Evolutionary conservation across 495 filamentous ascomycete species (phyloP), one percentile per base, ranked within the genome.

Genomic region (Xylaria intraflava): DNA sequence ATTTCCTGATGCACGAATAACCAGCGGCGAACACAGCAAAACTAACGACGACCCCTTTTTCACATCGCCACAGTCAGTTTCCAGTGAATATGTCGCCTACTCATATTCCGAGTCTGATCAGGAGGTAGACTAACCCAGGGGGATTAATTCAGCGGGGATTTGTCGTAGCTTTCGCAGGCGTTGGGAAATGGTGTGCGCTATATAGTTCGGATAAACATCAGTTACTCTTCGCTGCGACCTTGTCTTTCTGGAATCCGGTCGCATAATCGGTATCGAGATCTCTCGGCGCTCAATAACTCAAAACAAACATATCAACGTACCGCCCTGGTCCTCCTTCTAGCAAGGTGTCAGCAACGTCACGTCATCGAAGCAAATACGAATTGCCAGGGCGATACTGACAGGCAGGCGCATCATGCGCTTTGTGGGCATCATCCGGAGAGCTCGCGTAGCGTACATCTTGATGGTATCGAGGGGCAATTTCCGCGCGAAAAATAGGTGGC

Each of bases 161-260:
- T 82, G 83, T 81, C 87, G 89, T 55, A 96, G 73, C 57, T 78
- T 81, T 62, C 93, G 85, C 56, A 99, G 78, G 62, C 94, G 87
- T 77, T 99, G 93, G 42, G 93, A 96, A 74, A 99, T 85, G 53
- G 93, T 97, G 77, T 97, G 93, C 67, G 89, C 93, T 98, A 62
- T 59, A 35, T 55, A 26, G 48, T 45, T 5, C 43, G 42, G 12
- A 19, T 17, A 39, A n/a, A 40, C 23, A 44, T 53, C 26, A 53
- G 51, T 46, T 3, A 36, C 12, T 6, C 17, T 30, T 39, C 41
- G 22, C 23, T 9, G 4, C 23, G 16, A 38, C 6, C 30, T 53
- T 33, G 16, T 38, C 0, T 53, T 14, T 20, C 35, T 12, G 41
- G 30, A 26, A 19, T 36, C 14, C 1, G 30, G 41, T 29, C n/a